Evolutionary conservation across 148 eudicot species (phyloP).

Genomic region (Gaultheria prostrata): DNA sequence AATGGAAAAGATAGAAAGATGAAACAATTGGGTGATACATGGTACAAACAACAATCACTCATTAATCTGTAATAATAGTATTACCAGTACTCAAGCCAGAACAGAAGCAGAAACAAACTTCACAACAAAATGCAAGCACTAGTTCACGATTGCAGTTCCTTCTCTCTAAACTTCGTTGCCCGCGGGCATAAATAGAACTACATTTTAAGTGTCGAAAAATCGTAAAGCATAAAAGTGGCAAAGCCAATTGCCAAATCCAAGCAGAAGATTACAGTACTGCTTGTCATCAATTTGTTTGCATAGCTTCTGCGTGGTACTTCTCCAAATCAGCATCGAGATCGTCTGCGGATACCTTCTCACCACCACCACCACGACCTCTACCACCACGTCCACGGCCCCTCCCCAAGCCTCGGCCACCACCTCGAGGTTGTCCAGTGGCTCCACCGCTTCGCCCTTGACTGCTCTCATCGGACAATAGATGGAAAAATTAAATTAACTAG

Average conservation of each 20-base stretch:
- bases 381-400: conserved; percentile 27
- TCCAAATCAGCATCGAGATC: conserved; percentile 58
- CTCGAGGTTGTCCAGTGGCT: conserved; percentile 16
- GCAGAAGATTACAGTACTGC: not conserved
- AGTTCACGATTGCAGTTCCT: not conserved
- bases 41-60: conserved; percentile 6
- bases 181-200: not conserved
- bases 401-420: conserved; percentile 15
- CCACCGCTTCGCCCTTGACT: conserved; percentile 29
- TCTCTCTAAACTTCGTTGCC: not conserved
- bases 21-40: not conserved
- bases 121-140: not conserved
- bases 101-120: not conserved
- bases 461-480: not conserved
- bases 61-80: no score
- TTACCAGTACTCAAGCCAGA: conserved; percentile 1
- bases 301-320: conserved; percentile 45
- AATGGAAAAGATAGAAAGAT: not conserved
- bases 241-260: not conserved
- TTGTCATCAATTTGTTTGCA: conserved; percentile 32
- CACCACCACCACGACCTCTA: conserved; percentile 27
- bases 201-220: not conserved
- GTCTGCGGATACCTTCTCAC: conserved; percentile 32
- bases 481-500: not conserved
- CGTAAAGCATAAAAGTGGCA: not conserved